Conservation (phyloP, 164 flowering plant species). For the Protea cynaroides region DNA sequence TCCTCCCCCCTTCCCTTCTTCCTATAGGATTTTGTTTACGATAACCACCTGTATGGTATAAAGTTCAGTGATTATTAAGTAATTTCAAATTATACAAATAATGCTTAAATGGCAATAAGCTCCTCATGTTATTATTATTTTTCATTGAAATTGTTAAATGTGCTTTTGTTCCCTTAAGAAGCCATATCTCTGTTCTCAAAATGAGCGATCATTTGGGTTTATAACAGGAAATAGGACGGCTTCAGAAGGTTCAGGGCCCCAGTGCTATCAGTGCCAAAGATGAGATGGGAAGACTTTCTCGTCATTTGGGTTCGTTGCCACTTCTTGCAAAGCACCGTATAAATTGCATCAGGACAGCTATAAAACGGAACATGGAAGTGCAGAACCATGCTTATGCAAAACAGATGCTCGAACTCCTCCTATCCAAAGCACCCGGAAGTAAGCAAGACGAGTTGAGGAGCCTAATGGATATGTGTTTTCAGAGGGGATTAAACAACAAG, state of each 20-base stretch:
- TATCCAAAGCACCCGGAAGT: slow-evolving; percentile 87
- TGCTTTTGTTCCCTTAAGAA: not conserved
- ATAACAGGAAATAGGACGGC: slow-evolving; percentile 80
- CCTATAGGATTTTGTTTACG: too few relatives aligned
- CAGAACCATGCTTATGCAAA: slow-evolving; percentile 91
- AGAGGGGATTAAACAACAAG: slow-evolving; percentile 86
- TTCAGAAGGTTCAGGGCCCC: slow-evolving; percentile 90
- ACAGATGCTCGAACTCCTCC: slow-evolving; percentile 93
- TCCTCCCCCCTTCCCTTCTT: too few relatives aligned
- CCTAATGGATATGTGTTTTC: slow-evolving; percentile 80
- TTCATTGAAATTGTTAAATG: too few relatives aligned
- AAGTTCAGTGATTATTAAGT: too few relatives aligned
- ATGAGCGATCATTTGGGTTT: not conserved
- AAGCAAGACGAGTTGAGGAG: slow-evolving; percentile 96
- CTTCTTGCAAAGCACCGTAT: slow-evolving; percentile 91
- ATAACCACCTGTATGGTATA: too few relatives aligned
- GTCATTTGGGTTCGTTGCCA: slow-evolving; percentile 93
- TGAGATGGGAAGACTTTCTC: slow-evolving; percentile 95
- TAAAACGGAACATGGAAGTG: slow-evolving; percentile 96
- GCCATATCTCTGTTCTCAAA: not conserved
- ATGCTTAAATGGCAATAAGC: too few relatives aligned
- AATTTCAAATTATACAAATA: too few relatives aligned
- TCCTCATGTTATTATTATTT: too few relatives aligned
- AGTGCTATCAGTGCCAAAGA: slow-evolving; percentile 97
- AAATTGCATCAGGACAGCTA: slow-evolving; percentile 92